Conservation (phyloP, 805 yeast genomes). For the Metschnikowia borealis region DNA sequence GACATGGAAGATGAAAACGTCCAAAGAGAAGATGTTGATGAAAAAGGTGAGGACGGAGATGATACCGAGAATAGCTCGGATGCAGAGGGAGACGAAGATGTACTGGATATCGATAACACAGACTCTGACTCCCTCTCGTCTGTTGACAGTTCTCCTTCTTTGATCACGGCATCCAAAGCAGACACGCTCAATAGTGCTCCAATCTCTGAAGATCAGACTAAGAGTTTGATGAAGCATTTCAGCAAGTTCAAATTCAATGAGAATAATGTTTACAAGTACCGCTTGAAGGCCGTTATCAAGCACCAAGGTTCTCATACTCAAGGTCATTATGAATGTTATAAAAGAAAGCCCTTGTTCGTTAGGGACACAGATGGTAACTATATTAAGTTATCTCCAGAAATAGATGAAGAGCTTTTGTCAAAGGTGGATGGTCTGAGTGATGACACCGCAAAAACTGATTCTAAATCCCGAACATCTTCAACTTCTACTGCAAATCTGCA, state of each 20-base stretch:
- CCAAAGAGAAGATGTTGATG: conserved; percentile 38
- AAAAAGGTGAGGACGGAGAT: conserved; percentile 26
- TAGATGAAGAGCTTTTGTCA: conserved; percentile 20
- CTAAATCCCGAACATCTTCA: conserved; percentile 6
- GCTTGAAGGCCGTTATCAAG: conserved; percentile 67
- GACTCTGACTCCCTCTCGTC: conserved; percentile 12
- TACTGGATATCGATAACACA: conserved; percentile 6
- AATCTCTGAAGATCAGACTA: conserved; percentile 36
- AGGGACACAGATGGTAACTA: conserved; percentile 41
- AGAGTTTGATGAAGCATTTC: conserved; percentile 33
- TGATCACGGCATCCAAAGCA: conserved; percentile 8
- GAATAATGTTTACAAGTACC: conserved; percentile 46
- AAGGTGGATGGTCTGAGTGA: conserved; percentile 3
- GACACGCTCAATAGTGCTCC: conserved; percentile 35
- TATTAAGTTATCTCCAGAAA: conserved; percentile 40
- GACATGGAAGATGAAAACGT: conserved; percentile 30
- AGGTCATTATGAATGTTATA: conserved; percentile 90
- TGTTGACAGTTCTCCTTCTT: conserved; percentile 7
- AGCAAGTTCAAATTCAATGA: conserved; percentile 37
- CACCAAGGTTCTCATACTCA: conserved; percentile 85
- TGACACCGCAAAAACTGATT: neutral
- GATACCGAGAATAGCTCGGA: conserved; percentile 20
- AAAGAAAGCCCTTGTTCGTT: conserved; percentile 63
- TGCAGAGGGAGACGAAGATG: conserved; percentile 9
- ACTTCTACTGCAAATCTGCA: conserved; percentile 17